Base-by-base conservation (phyloP, 1,139 yeast genomes). In the Chernovozyma aurita region DNA sequence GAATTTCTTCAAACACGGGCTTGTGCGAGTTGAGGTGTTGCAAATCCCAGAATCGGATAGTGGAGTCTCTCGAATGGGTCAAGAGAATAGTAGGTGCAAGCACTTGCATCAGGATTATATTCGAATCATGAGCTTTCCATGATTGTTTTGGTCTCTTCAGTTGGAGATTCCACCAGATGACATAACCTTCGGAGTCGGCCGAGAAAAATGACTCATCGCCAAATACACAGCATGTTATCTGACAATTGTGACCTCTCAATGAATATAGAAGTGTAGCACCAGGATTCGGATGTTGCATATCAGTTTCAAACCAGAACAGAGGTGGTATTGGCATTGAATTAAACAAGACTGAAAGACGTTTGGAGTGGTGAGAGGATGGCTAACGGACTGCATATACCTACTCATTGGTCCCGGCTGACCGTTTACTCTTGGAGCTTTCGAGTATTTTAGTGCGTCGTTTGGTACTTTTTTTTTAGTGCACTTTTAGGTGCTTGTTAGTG, bases 11-110 rank as follows among this genome's bases (percentile, higher is more conserved):
- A 28, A 18, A n/a, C 36, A 16, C 35, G 3, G 30, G 25, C 25
- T 22, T 11, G n/a, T 11, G n/a, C 11, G 25, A 11, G 12, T n/a
- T 22, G 25, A 11, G 25, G 25, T n/a, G 12, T 43, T 42, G 12
- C 49, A 70, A 34, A 25, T 58, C 48, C 84, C 84, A 78, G 12
- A 78, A 52, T 34, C 65, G 66, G 7, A 76, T 50, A 14, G 59
- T 56, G 1, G 78, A 69, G 47, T 79, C 85, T 42, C 76, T 62
- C 0, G 78, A 75, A 47, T 79, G 85, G 1, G 79, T 73, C 22
- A 78, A 18, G 8, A 36, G 38, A 0, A 76, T 30, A 29, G 56
- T 46, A 9, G 70, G 60, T 42, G 62, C 27, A 3, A 71, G 45
- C 39, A 66, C 69, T 35, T 57, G 50, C 3, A 77, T 43, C 1